Conservation (phyloP, 2,329 filamentous ascomycete genomes). For the Pestalotiopsis sp. region DNA sequence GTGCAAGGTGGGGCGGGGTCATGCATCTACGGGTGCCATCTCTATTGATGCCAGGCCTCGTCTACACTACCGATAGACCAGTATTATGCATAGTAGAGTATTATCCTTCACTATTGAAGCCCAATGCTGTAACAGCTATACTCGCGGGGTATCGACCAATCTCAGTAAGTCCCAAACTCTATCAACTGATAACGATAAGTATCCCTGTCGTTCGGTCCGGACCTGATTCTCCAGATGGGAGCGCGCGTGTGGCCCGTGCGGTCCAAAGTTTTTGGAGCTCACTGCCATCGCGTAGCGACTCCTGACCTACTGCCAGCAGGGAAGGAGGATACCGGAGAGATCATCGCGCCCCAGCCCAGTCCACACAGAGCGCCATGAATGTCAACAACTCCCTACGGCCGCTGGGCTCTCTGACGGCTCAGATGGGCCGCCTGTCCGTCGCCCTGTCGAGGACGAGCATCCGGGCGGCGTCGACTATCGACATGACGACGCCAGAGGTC, state of each 20-base stretch:
- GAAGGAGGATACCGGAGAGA: not conserved
- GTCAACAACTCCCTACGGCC: conserved; percentile 22
- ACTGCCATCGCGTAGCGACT: not conserved
- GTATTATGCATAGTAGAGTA: not conserved
- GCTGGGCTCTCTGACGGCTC: conserved; percentile 28
- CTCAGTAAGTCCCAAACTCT: not conserved
- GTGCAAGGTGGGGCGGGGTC: not conserved
- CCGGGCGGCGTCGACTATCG: conserved; percentile 32
- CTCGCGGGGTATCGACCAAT: not conserved
- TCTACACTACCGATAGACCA: not conserved
- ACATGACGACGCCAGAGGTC: not conserved
- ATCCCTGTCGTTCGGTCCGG: conserved; percentile 3
- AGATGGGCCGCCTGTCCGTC: conserved; percentile 42
- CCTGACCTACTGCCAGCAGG: not conserved
- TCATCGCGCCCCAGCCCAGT: not conserved
- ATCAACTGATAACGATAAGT: not conserved
- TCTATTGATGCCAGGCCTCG: not conserved
- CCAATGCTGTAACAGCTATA: not conserved
- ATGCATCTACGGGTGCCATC: not conserved
- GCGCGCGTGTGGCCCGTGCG: not conserved
- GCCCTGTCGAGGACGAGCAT: conserved; percentile 41
- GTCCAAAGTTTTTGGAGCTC: conserved; percentile 6
- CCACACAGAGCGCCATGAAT: conserved; percentile 33
- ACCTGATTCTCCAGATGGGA: not conserved
- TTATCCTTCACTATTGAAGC: not conserved